Percentiles rank a stretch among this genome's conserved stretches.
phyloP scores from a whole-genome alignment of 2,329 filamentous ascomycete species.

The Aspergillus glaucus region DNA sequence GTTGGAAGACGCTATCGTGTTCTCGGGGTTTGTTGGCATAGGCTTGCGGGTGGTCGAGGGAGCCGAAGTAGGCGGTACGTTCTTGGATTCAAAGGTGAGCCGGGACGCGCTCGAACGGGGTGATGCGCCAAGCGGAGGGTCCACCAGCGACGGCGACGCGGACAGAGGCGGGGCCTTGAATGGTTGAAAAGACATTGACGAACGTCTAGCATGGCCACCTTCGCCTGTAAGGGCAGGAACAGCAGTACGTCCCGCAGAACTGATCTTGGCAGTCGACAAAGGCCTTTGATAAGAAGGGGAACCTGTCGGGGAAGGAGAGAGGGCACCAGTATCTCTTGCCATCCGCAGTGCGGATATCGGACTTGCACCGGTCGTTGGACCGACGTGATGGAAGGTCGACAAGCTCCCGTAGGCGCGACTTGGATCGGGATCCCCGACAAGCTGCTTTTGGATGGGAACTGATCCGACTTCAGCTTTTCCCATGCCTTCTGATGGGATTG shows the following conservation, averaged over 20 bases:
- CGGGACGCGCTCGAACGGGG: constrained; percentile 45
- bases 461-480: constrained; percentile 59
- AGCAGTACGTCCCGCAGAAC: constrained; percentile 26
- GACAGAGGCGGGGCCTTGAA: constrained; percentile 97
- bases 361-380: constrained; percentile 69
- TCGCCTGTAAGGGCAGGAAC: constrained; percentile 35
- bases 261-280: constrained; percentile 31
- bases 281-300: constrained; percentile 45
- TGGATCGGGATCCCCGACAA: constrained; percentile 50
- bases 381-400: constrained; percentile 78
- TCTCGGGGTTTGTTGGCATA: constrained; percentile 54
- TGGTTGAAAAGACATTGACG: constrained; percentile 85
- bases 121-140: constrained; percentile 45
- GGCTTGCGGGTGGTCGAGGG: constrained; percentile 33
- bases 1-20: constrained; percentile 57
- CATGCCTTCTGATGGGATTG: constrained; percentile 53
- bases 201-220: constrained; percentile 56
- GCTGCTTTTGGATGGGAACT: constrained; percentile 57
- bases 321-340: constrained; percentile 49
- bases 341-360: constrained; percentile 77
- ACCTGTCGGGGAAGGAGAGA: constrained; percentile 45
- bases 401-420: constrained; percentile 83
- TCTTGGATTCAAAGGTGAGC: constrained; percentile 33
- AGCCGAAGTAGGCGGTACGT: constrained; percentile 34
- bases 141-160: constrained; percentile 64